Percentiles rank a stretch among this genome's conserved stretches.
Evolutionary conservation across 352 stramenopile species (phyloP).

Genomic region (Aphanomyces astaci): DNA sequence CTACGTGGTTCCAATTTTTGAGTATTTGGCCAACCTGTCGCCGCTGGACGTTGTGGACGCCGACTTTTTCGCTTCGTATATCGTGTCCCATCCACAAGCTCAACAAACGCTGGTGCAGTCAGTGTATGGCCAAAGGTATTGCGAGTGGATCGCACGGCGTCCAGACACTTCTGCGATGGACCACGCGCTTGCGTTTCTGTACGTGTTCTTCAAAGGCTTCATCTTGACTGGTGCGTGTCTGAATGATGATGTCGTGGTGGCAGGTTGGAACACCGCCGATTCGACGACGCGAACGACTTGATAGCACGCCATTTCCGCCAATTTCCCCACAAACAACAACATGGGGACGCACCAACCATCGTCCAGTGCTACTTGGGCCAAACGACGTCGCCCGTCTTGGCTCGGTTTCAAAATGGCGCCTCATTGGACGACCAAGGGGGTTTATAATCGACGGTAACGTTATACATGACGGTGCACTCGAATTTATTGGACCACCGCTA

Average conservation of each 20-base stretch:
- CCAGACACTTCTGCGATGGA: not conserved
- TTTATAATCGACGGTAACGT: not conserved
- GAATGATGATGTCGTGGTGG: not conserved
- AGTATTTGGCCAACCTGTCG: conserved; percentile 7
- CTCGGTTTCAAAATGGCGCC: not conserved
- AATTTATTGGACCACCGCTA: too few species aligned
- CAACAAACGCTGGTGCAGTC: not conserved
- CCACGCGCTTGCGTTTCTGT: conserved; percentile 10
- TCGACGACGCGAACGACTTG: conserved; percentile 16
- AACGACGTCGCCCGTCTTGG: conserved; percentile 4
- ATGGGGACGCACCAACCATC: not conserved
- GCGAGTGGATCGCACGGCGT: not conserved
- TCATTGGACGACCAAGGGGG: not conserved
- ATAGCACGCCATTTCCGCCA: conserved; percentile 2
- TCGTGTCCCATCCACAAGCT: not conserved
- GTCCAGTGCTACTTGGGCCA: conserved; percentile 6
- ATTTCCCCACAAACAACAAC: not conserved
- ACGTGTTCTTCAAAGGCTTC: not conserved
- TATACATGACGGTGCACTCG: not conserved
- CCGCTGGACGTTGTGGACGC: conserved; percentile 6
- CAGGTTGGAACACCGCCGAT: conserved; percentile 8
- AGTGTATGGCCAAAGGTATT: conserved; percentile 2
- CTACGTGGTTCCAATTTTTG: conserved; percentile 10
- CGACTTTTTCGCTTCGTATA: not conserved
- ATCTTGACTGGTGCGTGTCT: not conserved